These are phyloP conservation scores for Mimosa bimucronata DNA, from an alignment of 306 rosid species.

Conservation along the genomic window DNA sequence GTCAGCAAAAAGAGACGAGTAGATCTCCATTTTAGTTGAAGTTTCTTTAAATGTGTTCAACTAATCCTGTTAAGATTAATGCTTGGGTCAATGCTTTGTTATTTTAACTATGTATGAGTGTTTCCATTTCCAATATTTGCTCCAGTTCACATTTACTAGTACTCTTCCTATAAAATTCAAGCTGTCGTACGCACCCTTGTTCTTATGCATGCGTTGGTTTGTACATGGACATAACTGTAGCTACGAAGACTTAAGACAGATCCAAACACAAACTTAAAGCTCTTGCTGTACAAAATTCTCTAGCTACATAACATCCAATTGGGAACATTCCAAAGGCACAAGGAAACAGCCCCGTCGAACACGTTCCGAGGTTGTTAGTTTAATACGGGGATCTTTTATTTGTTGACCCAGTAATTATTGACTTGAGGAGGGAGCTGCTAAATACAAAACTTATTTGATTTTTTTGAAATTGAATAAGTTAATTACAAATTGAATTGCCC, in stretches of 20 bases:
- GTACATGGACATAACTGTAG: too few relatives aligned
- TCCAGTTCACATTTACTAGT: too few relatives aligned
- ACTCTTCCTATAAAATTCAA: background rate
- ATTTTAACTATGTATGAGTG: background rate
- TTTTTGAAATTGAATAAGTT: too few relatives aligned
- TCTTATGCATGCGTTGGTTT: background rate
- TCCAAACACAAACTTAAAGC: background rate
- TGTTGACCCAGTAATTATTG: background rate
- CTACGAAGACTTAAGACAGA: background rate
- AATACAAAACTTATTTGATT: too few relatives aligned
- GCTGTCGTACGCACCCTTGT: background rate
- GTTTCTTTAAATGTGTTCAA: background rate
- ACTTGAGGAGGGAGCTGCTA: background rate
- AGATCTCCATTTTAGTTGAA: background rate
- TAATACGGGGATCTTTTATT: constrained; percentile 7
- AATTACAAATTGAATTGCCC: too few relatives aligned
- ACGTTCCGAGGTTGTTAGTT: constrained; percentile 6
- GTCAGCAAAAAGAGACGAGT: constrained; percentile 28
- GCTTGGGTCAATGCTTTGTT: background rate
- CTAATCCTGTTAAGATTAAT: constrained; percentile 4
- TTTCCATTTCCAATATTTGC: background rate
- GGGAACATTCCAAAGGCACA: background rate
- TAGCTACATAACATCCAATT: background rate
- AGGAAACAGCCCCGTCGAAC: background rate
- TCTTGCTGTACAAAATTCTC: background rate